Evolutionary conservation across 179 eudicot species (phyloP), one percentile per base, ranked within the genome.

Genomic region (Silene coronaria): DNA sequence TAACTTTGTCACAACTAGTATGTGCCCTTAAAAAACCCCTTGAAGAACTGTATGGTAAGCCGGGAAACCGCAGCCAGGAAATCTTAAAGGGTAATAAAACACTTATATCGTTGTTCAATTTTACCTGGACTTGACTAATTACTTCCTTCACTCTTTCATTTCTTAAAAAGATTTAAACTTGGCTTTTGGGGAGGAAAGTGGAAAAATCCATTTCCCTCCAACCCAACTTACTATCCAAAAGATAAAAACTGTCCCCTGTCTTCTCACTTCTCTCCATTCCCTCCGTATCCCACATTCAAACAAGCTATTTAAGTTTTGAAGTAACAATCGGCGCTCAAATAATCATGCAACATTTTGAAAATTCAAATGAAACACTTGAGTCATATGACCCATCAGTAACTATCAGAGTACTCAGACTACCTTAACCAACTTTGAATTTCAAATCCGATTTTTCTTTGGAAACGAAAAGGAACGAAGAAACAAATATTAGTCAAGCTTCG

Each of bases 371-470:
- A n/a, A 66, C 19, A 65, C 0, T 2, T 5, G 21, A 19, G 21
- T 19, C 14, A 21, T 11, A 21, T 68, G 72, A 42, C 26, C 24
- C 30, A 38, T 42, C 23, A 42, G 16, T 13, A 67, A 42, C 42
- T 14, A 68, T 23, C 27, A 21, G 57, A 45, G 19, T 42, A 68
- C 23, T 23, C 27, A 21, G 57, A 45, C 30, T 42, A 68, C 23
- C 72, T 68, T 42, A 68, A 38, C 72, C 72, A 42, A 68, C 55
- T 38, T 19, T 7, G 5, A 28, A 64, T 64, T 28, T 64, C 26
- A 45, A 19, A 16, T 28, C 19, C 45, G 17, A 34, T 8, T 36
- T 36, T 67, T 36, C 26, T 34, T 34, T n/a, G 51, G 51, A 67
- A 19, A 67, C 36, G 71, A 64, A 30, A 16, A 26, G 32, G n/a